phyloP scores from a whole-genome alignment of 371 early-diverging fungal genomes.

The Mucor plumbeus region DNA sequence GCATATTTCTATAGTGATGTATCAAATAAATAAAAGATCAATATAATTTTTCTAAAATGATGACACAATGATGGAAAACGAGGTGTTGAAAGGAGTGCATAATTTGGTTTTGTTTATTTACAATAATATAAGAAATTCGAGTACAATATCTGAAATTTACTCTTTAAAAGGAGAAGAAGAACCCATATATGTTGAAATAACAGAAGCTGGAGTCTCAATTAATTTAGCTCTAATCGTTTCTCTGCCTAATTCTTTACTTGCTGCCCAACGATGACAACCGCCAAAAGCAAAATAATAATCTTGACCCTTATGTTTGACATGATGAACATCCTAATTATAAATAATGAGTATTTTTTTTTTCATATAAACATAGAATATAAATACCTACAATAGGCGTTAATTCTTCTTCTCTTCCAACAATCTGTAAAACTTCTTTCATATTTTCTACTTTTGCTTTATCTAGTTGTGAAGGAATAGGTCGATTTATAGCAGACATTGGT shows the following conservation, averaged over 20 bases:
- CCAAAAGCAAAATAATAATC: constrained; percentile 58
- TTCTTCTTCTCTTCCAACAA: constrained; percentile 36
- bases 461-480: constrained; percentile 51
- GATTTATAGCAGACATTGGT: constrained; percentile 47
- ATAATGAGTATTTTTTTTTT: background rate
- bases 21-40: too few relatives aligned
- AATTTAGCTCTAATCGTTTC: constrained; percentile 49
- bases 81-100: too few relatives aligned
- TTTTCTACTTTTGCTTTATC: constrained; percentile 49
- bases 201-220: constrained; percentile 47
- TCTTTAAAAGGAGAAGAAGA: constrained; percentile 50
- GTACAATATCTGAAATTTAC: background rate
- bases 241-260: constrained; percentile 45
- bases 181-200: constrained; percentile 48
- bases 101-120: background rate
- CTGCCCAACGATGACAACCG: constrained; percentile 59
- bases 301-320: constrained; percentile 42
- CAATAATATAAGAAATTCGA: background rate
- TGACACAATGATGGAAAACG: too few relatives aligned
- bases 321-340: constrained; percentile 43
- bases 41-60: too few relatives aligned
- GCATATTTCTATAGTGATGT: too few relatives aligned
- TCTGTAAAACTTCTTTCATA: constrained; percentile 41
- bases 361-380: background rate
- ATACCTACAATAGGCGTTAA: constrained; percentile 51